These are phyloP conservation scores for Cyanodermella asteris DNA, from an alignment of 2,329 filamentous ascomycete genomes.

Conservation along the genomic window DNA sequence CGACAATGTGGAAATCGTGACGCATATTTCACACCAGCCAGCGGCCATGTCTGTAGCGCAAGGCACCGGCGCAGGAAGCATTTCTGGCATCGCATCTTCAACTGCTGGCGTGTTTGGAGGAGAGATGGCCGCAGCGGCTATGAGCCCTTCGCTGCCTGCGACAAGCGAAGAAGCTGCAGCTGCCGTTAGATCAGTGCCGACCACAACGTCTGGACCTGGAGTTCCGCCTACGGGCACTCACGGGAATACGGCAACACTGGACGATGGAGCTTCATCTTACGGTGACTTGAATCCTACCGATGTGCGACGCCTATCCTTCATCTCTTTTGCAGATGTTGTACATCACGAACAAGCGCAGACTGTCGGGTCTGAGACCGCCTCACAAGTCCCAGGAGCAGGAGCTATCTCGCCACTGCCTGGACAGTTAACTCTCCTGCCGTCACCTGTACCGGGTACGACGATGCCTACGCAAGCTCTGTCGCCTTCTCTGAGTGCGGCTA, in stretches of 20 bases:
- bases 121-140: too few relatives aligned
- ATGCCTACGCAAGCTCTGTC: conserved; percentile 5
- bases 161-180: conserved; percentile 17
- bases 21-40: conserved; percentile 62
- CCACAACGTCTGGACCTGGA: too few relatives aligned
- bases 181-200: too few relatives aligned
- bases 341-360: conserved; percentile 39
- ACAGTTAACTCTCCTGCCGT: too few relatives aligned
- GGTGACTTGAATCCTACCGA: conserved; percentile 57
- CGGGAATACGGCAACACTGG: conserved; percentile 18
- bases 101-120: too few relatives aligned
- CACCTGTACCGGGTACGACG: too few relatives aligned
- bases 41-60: conserved; percentile 48
- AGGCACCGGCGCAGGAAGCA: conserved; percentile 25
- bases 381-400: conserved; percentile 39
- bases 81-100: too few relatives aligned
- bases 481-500: conserved; percentile 8
- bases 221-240: conserved; percentile 12
- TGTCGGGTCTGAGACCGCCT: conserved; percentile 33
- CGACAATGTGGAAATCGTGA: conserved; percentile 82
- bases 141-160: too few relatives aligned
- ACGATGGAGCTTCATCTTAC: conserved; percentile 50
- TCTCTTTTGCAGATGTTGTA: conserved; percentile 90
- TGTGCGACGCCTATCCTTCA: conserved; percentile 71
- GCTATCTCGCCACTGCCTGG: conserved; percentile 32